phyloP scores from a whole-genome alignment of 2,329 filamentous ascomycete genomes.

The Laburnicola sp. region DNA sequence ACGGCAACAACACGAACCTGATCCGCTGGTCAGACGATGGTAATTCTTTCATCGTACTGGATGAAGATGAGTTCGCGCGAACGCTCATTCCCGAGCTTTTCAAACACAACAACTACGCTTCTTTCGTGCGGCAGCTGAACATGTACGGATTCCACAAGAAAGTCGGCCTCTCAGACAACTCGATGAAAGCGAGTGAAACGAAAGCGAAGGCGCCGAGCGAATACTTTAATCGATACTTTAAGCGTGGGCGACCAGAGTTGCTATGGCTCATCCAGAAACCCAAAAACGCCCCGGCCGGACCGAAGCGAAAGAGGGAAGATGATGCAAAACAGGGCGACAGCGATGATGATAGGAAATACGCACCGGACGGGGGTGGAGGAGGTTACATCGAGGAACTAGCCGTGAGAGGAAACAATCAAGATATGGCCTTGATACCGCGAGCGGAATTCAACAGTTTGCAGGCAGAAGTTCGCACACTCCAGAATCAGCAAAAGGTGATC shows the following conservation, averaged over 20 bases:
- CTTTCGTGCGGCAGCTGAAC: conserved; percentile 71
- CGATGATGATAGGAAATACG: conserved; percentile 61
- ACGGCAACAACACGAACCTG: conserved; percentile 87
- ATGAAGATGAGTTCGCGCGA: conserved; percentile 86
- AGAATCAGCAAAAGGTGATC: conserved; percentile 84
- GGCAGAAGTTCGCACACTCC: conserved; percentile 77
- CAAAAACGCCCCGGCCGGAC: conserved; percentile 64
- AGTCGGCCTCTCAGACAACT: conserved; percentile 84
- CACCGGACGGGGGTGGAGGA: conserved; percentile 49
- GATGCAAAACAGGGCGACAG: conserved; percentile 68
- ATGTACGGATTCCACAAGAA: conserved; percentile 62
- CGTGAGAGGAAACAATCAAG: conserved; percentile 39
- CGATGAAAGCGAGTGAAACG: conserved; percentile 93
- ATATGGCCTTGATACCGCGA: conserved; percentile 59
- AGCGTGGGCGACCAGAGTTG: conserved; percentile 86
- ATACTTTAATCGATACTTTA: conserved; percentile 96
- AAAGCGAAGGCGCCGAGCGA: conserved; percentile 98
- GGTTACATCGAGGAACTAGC: conserved; percentile 48
- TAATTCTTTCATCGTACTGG: conserved; percentile 92
- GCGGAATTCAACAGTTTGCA: conserved; percentile 79
- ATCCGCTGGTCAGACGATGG: conserved; percentile 98
- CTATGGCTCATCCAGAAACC: conserved; percentile 97
- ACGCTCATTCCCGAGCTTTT: conserved; percentile 74
- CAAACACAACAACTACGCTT: conserved; percentile 79
- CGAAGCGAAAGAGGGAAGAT: conserved; percentile 58